These are phyloP conservation scores for Candida easanensis DNA, from an alignment of 805 yeast genomes.

Conservation along the genomic window DNA sequence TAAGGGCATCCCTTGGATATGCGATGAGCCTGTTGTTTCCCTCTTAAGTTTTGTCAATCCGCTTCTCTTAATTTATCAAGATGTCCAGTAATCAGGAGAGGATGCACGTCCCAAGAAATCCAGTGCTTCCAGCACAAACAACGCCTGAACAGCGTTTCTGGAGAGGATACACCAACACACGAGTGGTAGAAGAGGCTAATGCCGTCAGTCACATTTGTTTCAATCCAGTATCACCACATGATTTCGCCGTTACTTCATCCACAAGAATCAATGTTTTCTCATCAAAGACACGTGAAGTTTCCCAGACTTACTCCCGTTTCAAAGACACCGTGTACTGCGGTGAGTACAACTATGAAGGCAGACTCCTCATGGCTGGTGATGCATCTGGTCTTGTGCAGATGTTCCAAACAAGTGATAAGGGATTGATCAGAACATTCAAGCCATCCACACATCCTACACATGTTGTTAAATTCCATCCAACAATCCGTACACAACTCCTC, in stretches of 20 bases:
- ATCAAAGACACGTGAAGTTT: conserved; percentile 89
- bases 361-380: conserved; percentile 89
- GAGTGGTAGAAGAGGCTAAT: conserved; percentile 88
- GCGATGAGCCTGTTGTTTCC: conserved; percentile 7
- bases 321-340: conserved; percentile 92
- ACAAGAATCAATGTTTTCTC: conserved; percentile 91
- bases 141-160: conserved; percentile 94
- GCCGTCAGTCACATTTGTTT: conserved; percentile 86
- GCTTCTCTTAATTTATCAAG: no score
- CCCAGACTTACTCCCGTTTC: conserved; percentile 81
- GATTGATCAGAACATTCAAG: conserved; percentile 71
- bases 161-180: conserved; percentile 83
- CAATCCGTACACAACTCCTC: conserved; percentile 66
- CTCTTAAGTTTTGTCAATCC: no score
- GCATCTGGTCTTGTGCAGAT: conserved; percentile 91
- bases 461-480: conserved; percentile 88
- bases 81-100: conserved; percentile 78
- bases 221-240: conserved; percentile 82
- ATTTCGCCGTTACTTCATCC: conserved; percentile 89
- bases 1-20: no score
- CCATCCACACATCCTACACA: conserved; percentile 90
- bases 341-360: conserved; percentile 89
- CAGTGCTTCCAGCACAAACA: conserved; percentile 77
- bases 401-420: conserved; percentile 82
- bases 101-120: conserved; percentile 61